Conservation (phyloP, 169 alveolate species). For the Cryptosporidium sp. region DNA sequence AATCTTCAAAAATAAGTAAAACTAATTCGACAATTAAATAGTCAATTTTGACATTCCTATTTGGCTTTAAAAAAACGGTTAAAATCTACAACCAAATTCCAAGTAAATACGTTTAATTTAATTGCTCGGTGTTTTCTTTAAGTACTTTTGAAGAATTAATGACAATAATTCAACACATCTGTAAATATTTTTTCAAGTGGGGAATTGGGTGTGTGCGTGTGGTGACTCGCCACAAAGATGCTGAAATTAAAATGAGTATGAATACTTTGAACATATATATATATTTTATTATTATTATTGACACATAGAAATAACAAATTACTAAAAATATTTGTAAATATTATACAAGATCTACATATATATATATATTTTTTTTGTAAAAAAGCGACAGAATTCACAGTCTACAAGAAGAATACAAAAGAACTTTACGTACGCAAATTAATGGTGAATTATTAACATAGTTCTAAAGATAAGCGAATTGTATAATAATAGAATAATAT, state of each 20-base stretch:
- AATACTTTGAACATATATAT: too few species aligned
- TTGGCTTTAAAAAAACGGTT: too few species aligned
- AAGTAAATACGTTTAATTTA: too few species aligned
- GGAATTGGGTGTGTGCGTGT: background rate
- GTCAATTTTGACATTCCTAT: background rate
- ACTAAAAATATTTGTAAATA: background rate
- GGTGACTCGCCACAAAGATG: background rate
- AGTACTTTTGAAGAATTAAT: too few species aligned
- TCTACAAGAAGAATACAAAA: constrained; percentile 4
- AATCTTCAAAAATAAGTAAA: too few species aligned
- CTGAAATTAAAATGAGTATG: background rate
- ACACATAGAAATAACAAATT: too few species aligned
- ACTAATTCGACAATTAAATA: too few species aligned
- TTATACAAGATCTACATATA: constrained; percentile 8
- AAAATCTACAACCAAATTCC: background rate
- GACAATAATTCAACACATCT: too few species aligned
- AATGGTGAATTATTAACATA: background rate
- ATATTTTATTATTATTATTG: too few species aligned
- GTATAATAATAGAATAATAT: background rate
- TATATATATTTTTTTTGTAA: constrained; percentile 1
- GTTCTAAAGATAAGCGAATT: background rate
- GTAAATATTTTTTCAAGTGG: background rate
- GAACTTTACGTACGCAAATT: constrained; percentile 9
- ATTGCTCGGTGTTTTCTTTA: too few species aligned
- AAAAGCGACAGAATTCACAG: constrained; percentile 26